A percentile compares a stretch with the other conserved stretches of the same genome.
phyloP scores from a whole-genome alignment of 768 basidiomycete genomes.

The Leccinum aurantiacum region DNA sequence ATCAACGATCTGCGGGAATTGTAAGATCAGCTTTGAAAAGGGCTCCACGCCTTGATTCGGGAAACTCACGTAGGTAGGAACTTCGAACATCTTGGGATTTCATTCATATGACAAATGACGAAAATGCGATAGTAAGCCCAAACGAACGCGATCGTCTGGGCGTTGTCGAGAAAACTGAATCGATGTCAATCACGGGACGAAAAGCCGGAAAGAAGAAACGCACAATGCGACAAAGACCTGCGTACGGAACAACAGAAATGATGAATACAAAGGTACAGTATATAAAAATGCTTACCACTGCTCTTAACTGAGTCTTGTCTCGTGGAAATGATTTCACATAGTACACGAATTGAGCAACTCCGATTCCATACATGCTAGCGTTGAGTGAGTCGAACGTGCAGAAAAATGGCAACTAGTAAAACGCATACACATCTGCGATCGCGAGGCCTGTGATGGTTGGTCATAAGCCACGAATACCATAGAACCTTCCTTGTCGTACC shows the following conservation, averaged over 20 bases:
- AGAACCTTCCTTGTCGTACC: conserved; percentile 6
- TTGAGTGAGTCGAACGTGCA: not conserved
- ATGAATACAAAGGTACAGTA: not conserved
- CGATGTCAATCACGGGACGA: not conserved
- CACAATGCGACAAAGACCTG: conserved; percentile 15
- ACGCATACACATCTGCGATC: conserved; percentile 16
- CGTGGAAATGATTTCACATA: conserved; percentile 20
- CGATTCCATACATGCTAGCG: not conserved
- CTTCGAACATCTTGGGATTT: not conserved
- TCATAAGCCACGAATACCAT: not conserved
- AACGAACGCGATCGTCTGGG: not conserved
- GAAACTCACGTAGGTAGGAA: conserved; percentile 11
- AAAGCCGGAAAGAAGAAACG: not conserved
- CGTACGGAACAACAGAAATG: not conserved
- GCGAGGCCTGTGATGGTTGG: conserved; percentile 18
- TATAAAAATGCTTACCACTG: conserved; percentile 10
- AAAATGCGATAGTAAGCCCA: conserved; percentile 3
- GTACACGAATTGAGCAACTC: not conserved
- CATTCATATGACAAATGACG: conserved; percentile 11
- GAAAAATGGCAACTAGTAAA: not conserved
- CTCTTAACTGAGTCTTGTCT: conserved; percentile 13
- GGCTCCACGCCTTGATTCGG: not conserved
- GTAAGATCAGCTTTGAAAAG: not conserved
- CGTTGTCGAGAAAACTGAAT: conserved; percentile 11
- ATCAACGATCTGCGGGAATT: conserved; percentile 1